Evolutionary conservation across 805 yeast genomes (phyloP), one percentile per base, ranked within the genome.

Genomic region (Yamadazyma kitorensis): DNA sequence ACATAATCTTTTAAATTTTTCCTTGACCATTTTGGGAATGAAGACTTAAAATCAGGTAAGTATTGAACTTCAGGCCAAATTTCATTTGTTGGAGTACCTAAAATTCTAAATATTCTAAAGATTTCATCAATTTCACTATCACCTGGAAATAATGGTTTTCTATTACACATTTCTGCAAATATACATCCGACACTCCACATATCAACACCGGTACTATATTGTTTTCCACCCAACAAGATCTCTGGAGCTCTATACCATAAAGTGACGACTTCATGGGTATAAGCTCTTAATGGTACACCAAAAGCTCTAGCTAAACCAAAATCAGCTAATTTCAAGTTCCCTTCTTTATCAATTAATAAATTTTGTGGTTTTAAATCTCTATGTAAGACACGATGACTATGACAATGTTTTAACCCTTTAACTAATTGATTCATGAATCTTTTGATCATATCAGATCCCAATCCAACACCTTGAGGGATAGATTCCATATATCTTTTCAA

Each of bases 171-270:
- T 58, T 93, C 98, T 5, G 97, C 98, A 59, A 93, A 85, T 30
- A 93, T 93, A 56, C 97, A 89, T 11, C 98, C 98, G 41, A 91
- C 85, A 8, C 96, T 86, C 98, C 98, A 93, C 84, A 93, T 88
- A 59, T 93, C 98, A 33, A 93, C 96, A 13, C 98, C 97, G 0
- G 98, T 93, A 22, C 96, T 86, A 60, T 93, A 93, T 53, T 93
- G 97, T 48, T 94, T 86, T 3, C 97, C 96, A 10, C 98, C 98
- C 45, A 93, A 74, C 41, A 93, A 68, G 37, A 93, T 86, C 62
- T 93, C 98, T 3, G 98, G 98, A 0, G 97, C 87, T 45, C 98
- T 76, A 61, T 91, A 91, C 98, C 98, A 93, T 44, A 93, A 68
- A 0, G 98, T 93, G 28, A 93, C 98, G 34, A 93, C 98, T 59